phyloP scores from a whole-genome alignment of 2,329 filamentous ascomycete genomes.

The Stagonosporopsis rhizophila region DNA sequence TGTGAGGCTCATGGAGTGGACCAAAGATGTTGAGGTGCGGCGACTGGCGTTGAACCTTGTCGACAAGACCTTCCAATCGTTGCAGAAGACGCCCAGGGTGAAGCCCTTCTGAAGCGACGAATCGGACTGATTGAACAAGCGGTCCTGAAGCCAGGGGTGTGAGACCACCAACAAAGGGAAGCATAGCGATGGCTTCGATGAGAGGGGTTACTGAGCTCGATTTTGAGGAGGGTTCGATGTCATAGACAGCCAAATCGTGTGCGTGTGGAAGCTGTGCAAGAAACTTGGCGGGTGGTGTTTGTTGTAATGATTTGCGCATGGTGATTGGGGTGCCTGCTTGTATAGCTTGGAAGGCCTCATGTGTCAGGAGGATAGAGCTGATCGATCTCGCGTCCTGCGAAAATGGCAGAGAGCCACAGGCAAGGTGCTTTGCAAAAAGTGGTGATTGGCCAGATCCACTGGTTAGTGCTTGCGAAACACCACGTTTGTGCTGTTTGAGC shows the following conservation, averaged over 20 bases:
- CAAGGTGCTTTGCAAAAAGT: conserved; percentile 44
- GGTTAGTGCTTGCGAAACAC: conserved; percentile 30
- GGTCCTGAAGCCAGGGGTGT: conserved; percentile 33
- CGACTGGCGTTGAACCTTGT: conserved; percentile 41
- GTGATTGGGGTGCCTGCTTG: conserved; percentile 28
- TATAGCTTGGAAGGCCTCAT: conserved; percentile 28
- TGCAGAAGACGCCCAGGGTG: conserved; percentile 41
- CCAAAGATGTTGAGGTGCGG: conserved; percentile 40
- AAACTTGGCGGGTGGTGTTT: conserved; percentile 24
- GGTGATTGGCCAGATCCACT: conserved; percentile 37
- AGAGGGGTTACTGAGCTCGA: conserved; percentile 26
- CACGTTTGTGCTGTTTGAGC: conserved; percentile 34
- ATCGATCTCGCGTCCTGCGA: conserved; percentile 25
- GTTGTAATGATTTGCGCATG: conserved; percentile 15
- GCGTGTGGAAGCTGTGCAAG: conserved; percentile 37
- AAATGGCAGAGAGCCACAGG: conserved; percentile 40
- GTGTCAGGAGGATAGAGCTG: conserved; percentile 38
- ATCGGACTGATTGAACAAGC: conserved; percentile 34
- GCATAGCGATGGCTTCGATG: conserved; percentile 35
- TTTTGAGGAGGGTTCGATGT: conserved; percentile 24
- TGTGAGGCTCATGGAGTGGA: conserved; percentile 32
- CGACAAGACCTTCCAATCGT: conserved; percentile 44
- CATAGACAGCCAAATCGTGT: conserved; percentile 26
- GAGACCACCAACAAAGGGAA: conserved; percentile 40
- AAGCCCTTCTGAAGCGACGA: conserved; percentile 38